phyloP scores from a whole-genome alignment of 1,284 basidiomycete genomes.

The Fomes fomentarius region DNA sequence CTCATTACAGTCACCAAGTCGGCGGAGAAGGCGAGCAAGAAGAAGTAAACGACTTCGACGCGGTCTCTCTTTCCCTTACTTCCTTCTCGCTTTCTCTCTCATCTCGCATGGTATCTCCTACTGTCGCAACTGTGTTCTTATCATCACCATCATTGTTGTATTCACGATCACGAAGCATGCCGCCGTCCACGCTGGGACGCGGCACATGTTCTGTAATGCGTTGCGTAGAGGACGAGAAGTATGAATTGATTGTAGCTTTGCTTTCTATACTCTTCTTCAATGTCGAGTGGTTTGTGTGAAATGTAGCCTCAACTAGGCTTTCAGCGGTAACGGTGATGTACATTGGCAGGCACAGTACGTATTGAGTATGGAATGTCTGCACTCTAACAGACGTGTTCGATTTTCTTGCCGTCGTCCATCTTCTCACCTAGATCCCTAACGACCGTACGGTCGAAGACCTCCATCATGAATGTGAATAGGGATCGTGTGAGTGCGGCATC shows the following conservation, averaged over 20 bases:
- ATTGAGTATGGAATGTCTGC: no score
- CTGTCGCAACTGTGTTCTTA: constrained; percentile 39
- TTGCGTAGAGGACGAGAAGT: constrained; percentile 38
- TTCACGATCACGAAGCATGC: constrained; percentile 40
- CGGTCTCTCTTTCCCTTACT: constrained; percentile 41
- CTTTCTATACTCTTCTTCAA: no score
- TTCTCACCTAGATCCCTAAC: constrained; percentile 81
- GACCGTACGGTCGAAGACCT: constrained; percentile 88
- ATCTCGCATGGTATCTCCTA: constrained; percentile 49
- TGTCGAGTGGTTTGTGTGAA: no score
- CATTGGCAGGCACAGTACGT: not conserved
- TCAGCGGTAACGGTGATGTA: no score
- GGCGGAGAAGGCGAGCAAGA: constrained; percentile 95
- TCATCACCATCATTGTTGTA: constrained; percentile 47
- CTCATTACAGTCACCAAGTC: constrained; percentile 81
- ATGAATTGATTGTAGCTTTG: constrained; percentile 38
- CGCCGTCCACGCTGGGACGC: constrained; percentile 23
- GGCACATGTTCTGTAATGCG: constrained; percentile 39
- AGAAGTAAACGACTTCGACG: constrained; percentile 83
- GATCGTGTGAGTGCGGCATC: constrained; percentile 87
- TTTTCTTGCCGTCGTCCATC: constrained; percentile 43
- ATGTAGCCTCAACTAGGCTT: no score
- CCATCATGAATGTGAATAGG: constrained; percentile 87
- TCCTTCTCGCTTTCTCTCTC: constrained; percentile 51
- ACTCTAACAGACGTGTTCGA: constrained; percentile 85